These are phyloP conservation scores for Parietichytrium sp. DNA, from an alignment of 108 stramenopile genomes.

Conservation along the genomic window DNA sequence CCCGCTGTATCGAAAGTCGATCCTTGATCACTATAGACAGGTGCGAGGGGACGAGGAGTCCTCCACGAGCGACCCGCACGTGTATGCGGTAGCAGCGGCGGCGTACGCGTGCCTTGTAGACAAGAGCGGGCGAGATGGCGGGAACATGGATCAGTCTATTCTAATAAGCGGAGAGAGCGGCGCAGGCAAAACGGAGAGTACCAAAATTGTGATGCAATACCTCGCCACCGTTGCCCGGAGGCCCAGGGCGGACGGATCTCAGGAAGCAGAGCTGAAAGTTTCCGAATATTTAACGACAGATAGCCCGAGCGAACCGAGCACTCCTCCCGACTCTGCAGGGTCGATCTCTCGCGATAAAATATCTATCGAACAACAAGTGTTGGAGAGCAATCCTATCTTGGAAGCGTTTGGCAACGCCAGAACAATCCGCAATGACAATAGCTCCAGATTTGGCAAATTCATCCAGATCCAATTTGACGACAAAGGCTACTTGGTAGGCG, in stretches of 20 bases:
- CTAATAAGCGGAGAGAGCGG: conserved; percentile 59
- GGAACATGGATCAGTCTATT: conserved; percentile 43
- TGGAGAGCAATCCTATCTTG: conserved; percentile 93
- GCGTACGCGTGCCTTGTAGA: conserved; percentile 89
- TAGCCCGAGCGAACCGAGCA: no score
- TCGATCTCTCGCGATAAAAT: background rate
- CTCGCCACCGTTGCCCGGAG: conserved; percentile 45
- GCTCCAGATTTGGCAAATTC: conserved; percentile 71
- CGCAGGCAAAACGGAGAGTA: conserved; percentile 61
- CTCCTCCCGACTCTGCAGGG: no score
- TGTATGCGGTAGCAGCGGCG: conserved; percentile 84
- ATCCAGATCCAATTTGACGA: conserved; percentile 63
- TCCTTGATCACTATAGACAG: conserved; percentile 58
- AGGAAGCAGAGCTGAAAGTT: background rate
- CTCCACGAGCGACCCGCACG: conserved; percentile 66
- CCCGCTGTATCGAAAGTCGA: conserved; percentile 80
- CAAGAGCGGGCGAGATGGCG: conserved; percentile 28
- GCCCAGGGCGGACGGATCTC: background rate
- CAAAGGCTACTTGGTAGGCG: conserved; percentile 47
- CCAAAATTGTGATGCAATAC: conserved; percentile 81
- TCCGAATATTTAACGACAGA: conserved; percentile 27
- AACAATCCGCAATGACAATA: conserved; percentile 94
- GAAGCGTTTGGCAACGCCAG: conserved; percentile 99
- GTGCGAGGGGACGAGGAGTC: conserved; percentile 29
- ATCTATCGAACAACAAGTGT: conserved; percentile 80